Conservation (phyloP, 257 asterid species). For the Solanum paucissectum region DNA sequence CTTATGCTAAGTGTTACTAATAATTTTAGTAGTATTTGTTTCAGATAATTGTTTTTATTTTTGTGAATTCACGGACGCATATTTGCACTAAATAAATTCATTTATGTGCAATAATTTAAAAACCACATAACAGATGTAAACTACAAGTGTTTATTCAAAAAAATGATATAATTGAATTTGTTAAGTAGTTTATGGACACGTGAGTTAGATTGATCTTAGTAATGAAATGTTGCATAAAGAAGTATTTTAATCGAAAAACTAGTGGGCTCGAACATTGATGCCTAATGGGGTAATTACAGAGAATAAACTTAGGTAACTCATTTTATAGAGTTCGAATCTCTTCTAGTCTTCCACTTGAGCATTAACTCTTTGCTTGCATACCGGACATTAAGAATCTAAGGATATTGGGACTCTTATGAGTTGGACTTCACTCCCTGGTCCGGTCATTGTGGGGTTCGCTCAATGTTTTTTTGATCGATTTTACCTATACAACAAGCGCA, state of each 20-base stretch:
- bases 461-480: no score
- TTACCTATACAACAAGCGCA: background rate
- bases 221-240: background rate
- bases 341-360: background rate
- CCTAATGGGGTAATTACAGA: background rate
- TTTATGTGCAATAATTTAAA: no score
- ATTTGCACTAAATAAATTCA: no score
- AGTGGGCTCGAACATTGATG: background rate
- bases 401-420: background rate
- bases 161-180: no score
- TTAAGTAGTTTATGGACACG: background rate
- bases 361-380: background rate
- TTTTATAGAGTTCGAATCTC: no score
- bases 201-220: background rate
- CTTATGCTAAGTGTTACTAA: no score
- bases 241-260: background rate
- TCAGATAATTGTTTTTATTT: background rate
- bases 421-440: background rate
- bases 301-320: background rate
- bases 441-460: no score
- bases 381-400: background rate
- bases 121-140: no score
- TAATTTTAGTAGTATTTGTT: background rate
- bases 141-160: accelerated
- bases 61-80: accelerated